Evolutionary conservation across 2,329 filamentous ascomycete species (phyloP).

Genomic region (Phyllosticta citrichinensis): DNA sequence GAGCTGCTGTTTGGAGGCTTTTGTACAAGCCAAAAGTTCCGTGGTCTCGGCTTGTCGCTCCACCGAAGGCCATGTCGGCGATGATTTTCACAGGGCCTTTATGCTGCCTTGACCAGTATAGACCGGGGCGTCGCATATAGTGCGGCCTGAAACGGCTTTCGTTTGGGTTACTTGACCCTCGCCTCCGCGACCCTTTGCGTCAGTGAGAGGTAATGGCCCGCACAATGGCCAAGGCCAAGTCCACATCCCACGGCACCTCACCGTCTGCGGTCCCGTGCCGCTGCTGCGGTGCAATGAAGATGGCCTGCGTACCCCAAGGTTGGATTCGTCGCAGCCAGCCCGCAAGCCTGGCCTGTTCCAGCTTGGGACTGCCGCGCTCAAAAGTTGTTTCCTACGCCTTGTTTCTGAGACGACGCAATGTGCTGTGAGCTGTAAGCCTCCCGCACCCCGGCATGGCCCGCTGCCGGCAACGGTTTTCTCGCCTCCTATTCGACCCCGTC

Average conservation of each 20-base stretch:
- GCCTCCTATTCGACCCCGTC: background rate
- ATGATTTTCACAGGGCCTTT: background rate
- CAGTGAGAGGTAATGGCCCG: constrained; percentile 12
- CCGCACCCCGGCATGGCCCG: background rate
- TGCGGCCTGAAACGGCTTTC: constrained; percentile 30
- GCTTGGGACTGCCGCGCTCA: constrained; percentile 60
- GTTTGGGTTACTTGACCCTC: constrained; percentile 26
- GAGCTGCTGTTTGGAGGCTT: background rate
- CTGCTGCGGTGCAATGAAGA: constrained; percentile 5
- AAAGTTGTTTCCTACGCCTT: background rate
- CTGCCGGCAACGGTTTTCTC: background rate
- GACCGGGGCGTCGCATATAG: constrained; percentile 20
- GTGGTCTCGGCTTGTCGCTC: background rate
- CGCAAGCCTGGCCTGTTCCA: constrained; percentile 54
- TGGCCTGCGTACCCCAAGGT: constrained; percentile 4
- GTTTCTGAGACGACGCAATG: background rate
- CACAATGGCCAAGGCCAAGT: background rate
- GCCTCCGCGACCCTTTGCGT: constrained; percentile 28
- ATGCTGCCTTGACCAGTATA: constrained; percentile 18
- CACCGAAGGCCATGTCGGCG: no score
- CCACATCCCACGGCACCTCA: background rate
- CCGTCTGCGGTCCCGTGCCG: constrained; percentile 1
- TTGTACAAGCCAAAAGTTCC: background rate
- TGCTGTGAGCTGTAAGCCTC: background rate
- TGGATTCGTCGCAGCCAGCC: background rate